Evolutionary conservation across 768 basidiomycete genomes (phyloP).

Genomic region (Asterophora parasitica): DNA sequence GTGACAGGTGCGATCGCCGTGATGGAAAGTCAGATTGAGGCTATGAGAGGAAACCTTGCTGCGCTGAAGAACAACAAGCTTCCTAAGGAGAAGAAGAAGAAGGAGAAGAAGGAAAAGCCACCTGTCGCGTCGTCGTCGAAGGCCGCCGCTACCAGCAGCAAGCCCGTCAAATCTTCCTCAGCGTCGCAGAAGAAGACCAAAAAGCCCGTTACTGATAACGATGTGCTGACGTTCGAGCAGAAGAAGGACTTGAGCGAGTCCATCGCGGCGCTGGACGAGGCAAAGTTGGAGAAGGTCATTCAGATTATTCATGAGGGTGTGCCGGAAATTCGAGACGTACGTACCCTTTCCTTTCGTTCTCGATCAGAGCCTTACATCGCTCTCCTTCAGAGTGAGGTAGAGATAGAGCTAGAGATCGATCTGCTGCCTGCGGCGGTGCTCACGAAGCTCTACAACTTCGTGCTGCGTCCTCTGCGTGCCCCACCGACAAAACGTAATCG

Average conservation of each 20-base stretch:
- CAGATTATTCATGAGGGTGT: constrained; percentile 93
- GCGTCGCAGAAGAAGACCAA: constrained; percentile 49
- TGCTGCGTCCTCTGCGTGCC: constrained; percentile 73
- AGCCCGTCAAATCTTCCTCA: constrained; percentile 29
- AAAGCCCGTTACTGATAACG: constrained; percentile 69
- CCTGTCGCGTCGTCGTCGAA: constrained; percentile 66
- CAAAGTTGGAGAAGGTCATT: constrained; percentile 85
- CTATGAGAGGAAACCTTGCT: constrained; percentile 66
- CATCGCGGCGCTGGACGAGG: constrained; percentile 79
- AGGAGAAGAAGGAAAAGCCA: constrained; percentile 54
- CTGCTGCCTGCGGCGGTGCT: constrained; percentile 80
- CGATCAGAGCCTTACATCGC: constrained; percentile 8
- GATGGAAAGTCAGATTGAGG: constrained; percentile 81
- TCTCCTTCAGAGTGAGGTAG: constrained; percentile 75
- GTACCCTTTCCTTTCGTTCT: constrained; percentile 25
- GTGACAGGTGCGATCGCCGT: constrained; percentile 60
- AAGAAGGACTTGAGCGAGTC: constrained; percentile 98
- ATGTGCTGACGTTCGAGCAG: constrained; percentile 88
- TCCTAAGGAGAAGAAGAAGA: constrained; percentile 66
- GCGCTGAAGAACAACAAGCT: constrained; percentile 51
- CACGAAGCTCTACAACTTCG: constrained; percentile 93
- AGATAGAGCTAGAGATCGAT: constrained; percentile 99
- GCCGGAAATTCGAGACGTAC: constrained; percentile 88
- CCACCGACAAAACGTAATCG: constrained; percentile 62
- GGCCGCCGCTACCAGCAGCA: constrained; percentile 41